Evolutionary conservation across 805 yeast genomes (phyloP), one percentile per base, ranked within the genome.

Genomic region (Isabelozyma heimii): DNA sequence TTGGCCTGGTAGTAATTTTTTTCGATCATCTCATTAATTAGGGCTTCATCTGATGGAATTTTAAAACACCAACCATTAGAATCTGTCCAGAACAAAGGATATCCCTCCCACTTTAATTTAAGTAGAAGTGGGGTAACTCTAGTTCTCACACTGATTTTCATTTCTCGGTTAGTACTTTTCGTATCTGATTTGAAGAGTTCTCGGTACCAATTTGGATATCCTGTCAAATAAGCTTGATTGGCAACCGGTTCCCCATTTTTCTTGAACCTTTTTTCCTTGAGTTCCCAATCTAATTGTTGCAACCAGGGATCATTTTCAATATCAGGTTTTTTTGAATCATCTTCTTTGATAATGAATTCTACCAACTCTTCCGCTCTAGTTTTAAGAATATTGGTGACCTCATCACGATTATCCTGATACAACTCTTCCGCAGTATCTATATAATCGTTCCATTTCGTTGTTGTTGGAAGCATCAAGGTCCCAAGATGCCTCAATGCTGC

Each of bases 171-270:
- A 17, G 52, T 57, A 16, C 51, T 59, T 4, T 69, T 69, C 71
- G 53, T 42, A 20, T 57, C 52, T 12, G 71, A 65, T 40, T 70
- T 74, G 52, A 73, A 69, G 37, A 81, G 60, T 24, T 82, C 83
- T 51, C 87, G 80, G 65, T 89, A 95, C 99, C 99, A 94, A 55
- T 86, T 86, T 0, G 99, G 99, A 58, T 77, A 89, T 0, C 97
- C 98, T 0, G 96, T 95, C 43, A 89, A 61, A 57, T 81, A 90
- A 1, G 78, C 76, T 64, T 89, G 96, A 24, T 80, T 82, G 47
- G 89, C 87, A 20, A 72, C 77, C 1, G 89, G 88, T 3, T 67
- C 69, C 2, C 94, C 96, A 37, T 79, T 74, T 60, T 89, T 89
- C 12, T 85, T 88, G 40, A 82, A 53, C 46, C 82, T 77, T 0